Evolutionary conservation across 2,329 filamentous ascomycete genomes (phyloP), one percentile per base, ranked within the genome.

Genomic region (Sclerotinia glacialis): DNA sequence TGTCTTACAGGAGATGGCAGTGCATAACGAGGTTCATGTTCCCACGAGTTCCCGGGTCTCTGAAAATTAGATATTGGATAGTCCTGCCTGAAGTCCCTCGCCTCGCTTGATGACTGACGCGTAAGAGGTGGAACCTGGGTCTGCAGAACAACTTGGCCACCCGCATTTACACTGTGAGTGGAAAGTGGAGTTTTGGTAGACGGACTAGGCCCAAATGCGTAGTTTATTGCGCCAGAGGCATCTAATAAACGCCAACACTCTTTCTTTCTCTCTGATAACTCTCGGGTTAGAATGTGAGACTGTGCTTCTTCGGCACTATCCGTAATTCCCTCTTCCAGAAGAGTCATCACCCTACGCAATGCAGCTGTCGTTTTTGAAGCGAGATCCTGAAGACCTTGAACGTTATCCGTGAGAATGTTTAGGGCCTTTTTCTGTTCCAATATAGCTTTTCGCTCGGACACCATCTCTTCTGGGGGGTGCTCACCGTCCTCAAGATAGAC

Each of bases 101-200:
- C n/a, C 26, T 21, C 21, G n/a, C 47, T 46, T n/a, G 37, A 46
- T 23, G 65, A 55, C 21, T 23, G 40, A 47, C 23, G n/a, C 14
- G 50, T 47, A 34, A 55, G 44, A 42, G 65, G n/a, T 14, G 23
- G 66, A 46, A 50, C 34, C 49, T 69, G 67, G 5, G 75, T 76
- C 54, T 76, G 74, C 42, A 71, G 64, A 23, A 76, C 71, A 28
- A 76, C 64, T 60, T 76, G 75, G 62, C 72, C 67, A 68, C 72
- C 74, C 14, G 68, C 66, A 60, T 68, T 64, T 16, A 67, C 70
- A 66, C 73, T 74, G 54, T 65, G 67, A 23, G 68, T 67, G 11
- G 65, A 50, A 7, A 66, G 28, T 26, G 68, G 64, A n/a, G 26
- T n/a, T 26, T 68, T 72, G 0, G 52, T 65, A 9, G 46, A 55